A percentile compares a stretch with the other conserved stretches of the same genome.
Evolutionary conservation across 352 stramenopile species (phyloP).

Genomic region (Phytopythium montanum): DNA sequence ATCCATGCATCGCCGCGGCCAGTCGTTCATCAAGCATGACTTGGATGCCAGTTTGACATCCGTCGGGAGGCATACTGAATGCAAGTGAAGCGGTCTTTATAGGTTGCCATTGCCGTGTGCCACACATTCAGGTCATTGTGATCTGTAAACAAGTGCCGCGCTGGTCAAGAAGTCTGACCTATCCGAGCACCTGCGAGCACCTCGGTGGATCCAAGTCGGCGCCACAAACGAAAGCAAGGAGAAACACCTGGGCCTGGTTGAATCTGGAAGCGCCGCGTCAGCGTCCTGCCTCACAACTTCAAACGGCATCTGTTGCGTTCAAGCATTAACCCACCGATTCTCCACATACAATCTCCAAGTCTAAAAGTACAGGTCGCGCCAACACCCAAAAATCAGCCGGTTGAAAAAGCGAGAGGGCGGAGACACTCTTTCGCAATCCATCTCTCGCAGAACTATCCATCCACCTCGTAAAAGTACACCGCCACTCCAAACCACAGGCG

Average conservation of each 20-base stretch:
- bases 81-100: no score
- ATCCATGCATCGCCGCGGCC: no score
- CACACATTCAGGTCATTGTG: no score
- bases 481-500: background rate
- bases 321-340: background rate
- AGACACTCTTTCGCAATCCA: constrained; percentile 1
- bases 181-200: background rate
- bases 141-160: background rate
- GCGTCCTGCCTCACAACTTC: constrained; percentile 7
- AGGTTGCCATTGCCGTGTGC: no score
- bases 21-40: no score
- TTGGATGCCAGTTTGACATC: no score
- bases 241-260: background rate
- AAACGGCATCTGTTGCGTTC: background rate
- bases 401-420: background rate
- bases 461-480: background rate
- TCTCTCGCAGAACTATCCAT: background rate
- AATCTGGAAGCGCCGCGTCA: background rate
- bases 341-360: background rate
- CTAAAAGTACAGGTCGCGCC: background rate
- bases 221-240: background rate
- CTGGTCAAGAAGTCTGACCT: background rate
- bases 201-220: background rate
- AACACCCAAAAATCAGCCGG: constrained; percentile 2
- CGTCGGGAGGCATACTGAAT: no score